phyloP scores from a whole-genome alignment of 257 asterid species.

The Rhazya stricta region DNA sequence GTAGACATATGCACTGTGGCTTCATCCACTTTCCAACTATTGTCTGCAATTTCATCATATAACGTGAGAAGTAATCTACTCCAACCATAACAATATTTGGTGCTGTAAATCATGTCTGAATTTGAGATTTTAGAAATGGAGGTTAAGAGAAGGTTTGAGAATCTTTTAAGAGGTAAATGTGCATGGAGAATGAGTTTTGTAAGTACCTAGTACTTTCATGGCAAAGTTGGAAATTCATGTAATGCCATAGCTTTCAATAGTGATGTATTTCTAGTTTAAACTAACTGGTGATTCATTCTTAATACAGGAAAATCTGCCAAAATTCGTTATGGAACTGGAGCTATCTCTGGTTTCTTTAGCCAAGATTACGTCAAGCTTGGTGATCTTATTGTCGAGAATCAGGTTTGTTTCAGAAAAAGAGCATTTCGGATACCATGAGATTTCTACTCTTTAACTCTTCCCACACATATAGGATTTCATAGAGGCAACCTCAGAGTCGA shows the following conservation, averaged over 20 bases:
- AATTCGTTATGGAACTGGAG: constrained; percentile 85
- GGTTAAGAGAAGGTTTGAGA: neutral
- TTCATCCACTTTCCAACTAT: too few species aligned
- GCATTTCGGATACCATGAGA: neutral
- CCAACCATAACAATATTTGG: neutral
- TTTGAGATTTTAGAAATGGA: neutral
- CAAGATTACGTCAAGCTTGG: constrained; percentile 63
- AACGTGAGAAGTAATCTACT: neutral
- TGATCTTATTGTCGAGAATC: constrained; percentile 55
- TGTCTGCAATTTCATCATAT: neutral
- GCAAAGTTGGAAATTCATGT: neutral
- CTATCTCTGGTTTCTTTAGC: constrained; percentile 88
- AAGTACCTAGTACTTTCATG: neutral
- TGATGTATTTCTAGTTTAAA: neutral
- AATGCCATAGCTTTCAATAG: neutral
- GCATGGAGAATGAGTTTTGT: neutral
- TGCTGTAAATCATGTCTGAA: neutral
- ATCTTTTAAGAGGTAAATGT: neutral
- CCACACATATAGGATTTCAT: constrained; percentile 53
- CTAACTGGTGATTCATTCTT: constrained; percentile 10
- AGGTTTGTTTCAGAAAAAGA: constrained; percentile 38
- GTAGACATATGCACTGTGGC: too few species aligned
- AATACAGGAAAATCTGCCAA: constrained; percentile 75
- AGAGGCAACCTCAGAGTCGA: constrained; percentile 81
- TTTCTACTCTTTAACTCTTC: constrained; percentile 12